phyloP scores from a whole-genome alignment of 1,139 yeast species.

The Blastobotrys apis region DNA sequence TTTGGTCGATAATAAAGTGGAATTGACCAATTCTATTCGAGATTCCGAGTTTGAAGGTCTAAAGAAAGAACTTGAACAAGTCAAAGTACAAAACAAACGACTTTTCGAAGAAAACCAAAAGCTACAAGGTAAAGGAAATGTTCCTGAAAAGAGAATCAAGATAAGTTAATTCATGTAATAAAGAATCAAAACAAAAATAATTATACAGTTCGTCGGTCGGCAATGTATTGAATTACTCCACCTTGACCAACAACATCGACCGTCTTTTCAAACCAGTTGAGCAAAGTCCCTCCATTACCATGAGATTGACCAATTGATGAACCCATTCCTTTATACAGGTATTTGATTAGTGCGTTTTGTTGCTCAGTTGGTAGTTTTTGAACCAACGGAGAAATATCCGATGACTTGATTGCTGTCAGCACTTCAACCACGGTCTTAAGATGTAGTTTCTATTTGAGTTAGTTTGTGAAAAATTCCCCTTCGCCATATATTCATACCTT shows the following conservation, averaged over 20 bases:
- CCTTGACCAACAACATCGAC: constrained; percentile 84
- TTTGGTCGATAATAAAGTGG: constrained; percentile 26
- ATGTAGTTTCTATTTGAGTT: constrained; percentile 32
- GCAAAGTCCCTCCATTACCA: constrained; percentile 78
- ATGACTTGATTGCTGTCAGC: constrained; percentile 67
- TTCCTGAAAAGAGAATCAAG: neutral
- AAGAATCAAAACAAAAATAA: neutral
- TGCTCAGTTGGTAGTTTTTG: constrained; percentile 56
- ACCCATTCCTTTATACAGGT: constrained; percentile 82
- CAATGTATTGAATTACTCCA: constrained; percentile 77
- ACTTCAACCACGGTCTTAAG: constrained; percentile 65
- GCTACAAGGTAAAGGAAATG: neutral
- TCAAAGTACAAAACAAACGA: constrained; percentile 15
- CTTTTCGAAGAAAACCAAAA: neutral
- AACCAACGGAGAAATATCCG: constrained; percentile 62
- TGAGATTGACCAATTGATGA: constrained; percentile 61
- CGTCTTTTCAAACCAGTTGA: constrained; percentile 90
- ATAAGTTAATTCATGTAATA: neutral
- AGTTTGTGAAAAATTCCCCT: neutral
- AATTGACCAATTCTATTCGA: constrained; percentile 17
- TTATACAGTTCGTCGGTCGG: constrained; percentile 78
- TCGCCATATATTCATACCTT: constrained; percentile 36
- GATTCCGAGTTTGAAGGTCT: constrained; percentile 14
- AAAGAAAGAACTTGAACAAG: constrained; percentile 16
- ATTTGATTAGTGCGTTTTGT: constrained; percentile 76